Base-by-base conservation (phyloP, 2,329 filamentous ascomycete genomes). In the Calonectria montana region DNA sequence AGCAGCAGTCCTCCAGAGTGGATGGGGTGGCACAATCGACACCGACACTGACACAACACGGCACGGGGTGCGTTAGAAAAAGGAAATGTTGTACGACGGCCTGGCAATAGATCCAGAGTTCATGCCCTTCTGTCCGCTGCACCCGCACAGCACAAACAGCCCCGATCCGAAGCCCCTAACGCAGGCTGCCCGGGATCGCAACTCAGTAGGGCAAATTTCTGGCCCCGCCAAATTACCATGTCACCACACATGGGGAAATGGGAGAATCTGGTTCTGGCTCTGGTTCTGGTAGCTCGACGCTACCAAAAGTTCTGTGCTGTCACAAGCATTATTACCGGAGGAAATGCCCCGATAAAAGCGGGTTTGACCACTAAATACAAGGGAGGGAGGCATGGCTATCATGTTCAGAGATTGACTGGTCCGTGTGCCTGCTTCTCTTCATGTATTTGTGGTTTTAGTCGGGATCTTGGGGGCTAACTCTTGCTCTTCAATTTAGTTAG, bases 261-360 rank as follows among this genome's bases (percentile, higher is more conserved):
- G 21, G 35, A 37, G 59, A 67, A 57, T 27, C 41, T 59, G 29
- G 43, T 67, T 18, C 43, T 66, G 41, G 18, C 18, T 21, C n/a
- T n/a, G n/a, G 18, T 66, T 12, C 48, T 23, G n/a, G 35, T 25
- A 53, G 39, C 10, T 23, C 50, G 57, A 16, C 39, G 53, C 65
- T 61, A 61, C 39, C 27, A 18, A 67, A 57, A 29, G 27, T 47
- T 57, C 39, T 47, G 29, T n/a, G 23, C n/a, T 37, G 29, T 31
- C 31, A 55, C 47, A 18, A 41, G 31, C 27, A 29, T 48, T 23
- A 18, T 37, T 29, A n/a, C 48, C 69, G 75, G 75, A 76, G 74
- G 37, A 73, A 75, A 72, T 41, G 27, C 69, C 74, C 75, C 73
- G 74, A 61, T 67, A 76, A 77, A 77, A 77, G 75, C 75, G 72